Conservation (phyloP, 768 basidiomycete genomes). For the Rhodotorula babjevae region DNA sequence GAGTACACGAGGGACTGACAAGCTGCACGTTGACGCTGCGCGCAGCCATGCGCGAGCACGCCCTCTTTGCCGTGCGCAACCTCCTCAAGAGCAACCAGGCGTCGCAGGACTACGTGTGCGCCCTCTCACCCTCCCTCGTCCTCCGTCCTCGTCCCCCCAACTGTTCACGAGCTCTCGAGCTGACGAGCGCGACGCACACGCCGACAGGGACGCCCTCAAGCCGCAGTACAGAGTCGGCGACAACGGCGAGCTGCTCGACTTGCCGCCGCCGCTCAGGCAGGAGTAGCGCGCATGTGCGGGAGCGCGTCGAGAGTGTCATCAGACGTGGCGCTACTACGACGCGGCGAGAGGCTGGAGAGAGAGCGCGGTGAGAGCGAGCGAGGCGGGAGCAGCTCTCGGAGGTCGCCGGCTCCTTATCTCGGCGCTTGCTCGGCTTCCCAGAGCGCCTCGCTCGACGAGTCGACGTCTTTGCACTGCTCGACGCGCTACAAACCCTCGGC, state of each 20-base stretch:
- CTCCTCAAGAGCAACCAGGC: constrained; percentile 68
- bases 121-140: background rate
- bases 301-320: too few species aligned
- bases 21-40: too few species aligned
- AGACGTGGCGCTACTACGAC: too few species aligned
- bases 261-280: constrained; percentile 27
- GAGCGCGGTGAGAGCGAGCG: too few species aligned
- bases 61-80: constrained; percentile 75
- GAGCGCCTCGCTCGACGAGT: too few species aligned
- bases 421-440: too few species aligned
- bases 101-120: constrained; percentile 73
- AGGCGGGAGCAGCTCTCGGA: too few species aligned
- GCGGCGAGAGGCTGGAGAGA: too few species aligned
- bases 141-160: background rate
- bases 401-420: background rate
- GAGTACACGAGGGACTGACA: too few species aligned
- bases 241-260: constrained; percentile 24
- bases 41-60: constrained; percentile 85
- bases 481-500: background rate
- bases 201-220: constrained; percentile 19
- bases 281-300: background rate
- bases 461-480: background rate
- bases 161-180: too few species aligned
- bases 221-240: constrained; percentile 25
- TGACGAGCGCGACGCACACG: background rate